phyloP scores from a whole-genome alignment of 305 asterid genomes.

The Fraxinus latifolia region DNA sequence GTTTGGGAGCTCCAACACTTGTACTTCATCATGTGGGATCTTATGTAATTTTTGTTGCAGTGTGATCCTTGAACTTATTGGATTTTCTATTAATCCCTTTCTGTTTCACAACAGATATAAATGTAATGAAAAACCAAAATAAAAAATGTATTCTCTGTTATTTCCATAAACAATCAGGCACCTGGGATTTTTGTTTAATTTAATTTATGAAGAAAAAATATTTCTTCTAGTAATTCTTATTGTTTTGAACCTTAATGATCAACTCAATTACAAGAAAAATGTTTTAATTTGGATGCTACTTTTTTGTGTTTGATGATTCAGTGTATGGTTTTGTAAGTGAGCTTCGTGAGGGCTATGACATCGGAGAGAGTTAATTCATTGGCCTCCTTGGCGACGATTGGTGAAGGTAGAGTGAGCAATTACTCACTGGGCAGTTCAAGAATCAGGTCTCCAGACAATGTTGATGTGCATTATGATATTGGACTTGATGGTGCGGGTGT shows the following conservation, averaged over 20 bases:
- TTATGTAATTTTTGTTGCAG: neutral
- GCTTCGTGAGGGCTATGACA: slow-evolving; percentile 29
- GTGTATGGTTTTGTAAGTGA: slow-evolving; percentile 34
- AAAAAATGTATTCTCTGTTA: neutral
- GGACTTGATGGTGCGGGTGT: slow-evolving; percentile 28
- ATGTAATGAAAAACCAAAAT: neutral
- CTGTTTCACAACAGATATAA: neutral
- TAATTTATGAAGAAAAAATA: neutral
- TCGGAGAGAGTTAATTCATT: slow-evolving; percentile 21
- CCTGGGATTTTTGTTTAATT: neutral
- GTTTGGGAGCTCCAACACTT: neutral
- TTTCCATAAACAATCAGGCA: neutral
- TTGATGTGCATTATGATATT: slow-evolving; percentile 28
- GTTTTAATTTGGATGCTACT: neutral
- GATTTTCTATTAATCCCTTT: neutral
- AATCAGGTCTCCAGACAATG: slow-evolving; percentile 29
- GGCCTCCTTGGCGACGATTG: slow-evolving; percentile 18
- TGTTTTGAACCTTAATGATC: neutral
- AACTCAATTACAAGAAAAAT: neutral
- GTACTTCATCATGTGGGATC: neutral
- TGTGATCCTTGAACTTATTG: neutral
- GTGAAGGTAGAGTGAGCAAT: slow-evolving; percentile 32
- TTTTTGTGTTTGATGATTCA: slow-evolving; percentile 12
- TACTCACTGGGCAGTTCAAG: slow-evolving; percentile 26
- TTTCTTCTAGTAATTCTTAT: neutral